Evolutionary conservation across 257 asterid genomes (phyloP), one percentile per base, ranked within the genome.

Genomic region (Mentha longifolia): DNA sequence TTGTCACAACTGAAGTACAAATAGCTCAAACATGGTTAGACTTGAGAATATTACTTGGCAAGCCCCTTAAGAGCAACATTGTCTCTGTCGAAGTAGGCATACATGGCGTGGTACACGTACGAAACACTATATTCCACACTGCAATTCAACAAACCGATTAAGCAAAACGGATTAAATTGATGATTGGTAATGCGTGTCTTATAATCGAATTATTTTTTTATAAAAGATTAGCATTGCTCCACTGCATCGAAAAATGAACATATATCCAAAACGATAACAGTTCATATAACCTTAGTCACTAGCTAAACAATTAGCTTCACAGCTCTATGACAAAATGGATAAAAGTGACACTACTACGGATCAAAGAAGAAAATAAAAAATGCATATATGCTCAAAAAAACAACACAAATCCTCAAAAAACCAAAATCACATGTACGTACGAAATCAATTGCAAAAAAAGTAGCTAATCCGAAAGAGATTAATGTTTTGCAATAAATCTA

Each of bases 61-160:
- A 85, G 67, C 19, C 95, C 95, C 77, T 67, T 85, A 6, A 85
- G 85, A 62, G 95, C 91, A 71, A 88, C 85, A 37, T 88, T 88
- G 41, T 88, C 91, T 72, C 91, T 76, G 64, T 85, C 89, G 47
- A 88, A 85, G 74, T 88, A 88, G 74, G 95, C 95, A 65, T 62
- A 84, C 83, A 88, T 65, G 2, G 91, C 86, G 75, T 88, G 95
- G 68, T 87, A 87, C 61, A 85, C 85, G 55, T 87, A 87, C 0
- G 93, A 87, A 42, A 87, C 85, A 67, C 72, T 87, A 65, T 85
- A 85, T 55, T 87, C 90, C 79, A 87, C 93, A 49, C 89, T 85
- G 77, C 49, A 65, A 72, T 52, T 52, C 35, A 62, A 62, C 70
- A 50, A 62, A 25, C n/a, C 19, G 84, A 78, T 31, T 59, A 64